Evolutionary conservation across 257 asterid genomes (phyloP).

Genomic region (Hygrophila difformis): DNA sequence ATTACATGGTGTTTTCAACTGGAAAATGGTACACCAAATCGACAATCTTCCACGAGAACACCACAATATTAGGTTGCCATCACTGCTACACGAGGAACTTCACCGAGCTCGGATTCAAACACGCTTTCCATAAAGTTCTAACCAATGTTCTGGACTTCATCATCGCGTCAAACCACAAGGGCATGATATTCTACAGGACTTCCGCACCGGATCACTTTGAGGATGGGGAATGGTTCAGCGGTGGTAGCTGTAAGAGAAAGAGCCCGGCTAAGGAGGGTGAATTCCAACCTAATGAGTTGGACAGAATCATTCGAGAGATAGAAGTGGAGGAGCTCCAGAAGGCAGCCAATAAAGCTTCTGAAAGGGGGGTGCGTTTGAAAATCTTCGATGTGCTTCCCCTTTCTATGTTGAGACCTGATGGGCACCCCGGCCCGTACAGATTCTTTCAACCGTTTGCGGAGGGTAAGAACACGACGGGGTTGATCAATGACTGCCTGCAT

Average conservation of each 20-base stretch:
- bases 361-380: slow-evolving; percentile 40
- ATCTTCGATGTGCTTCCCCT: slow-evolving; percentile 49
- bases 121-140: slow-evolving; percentile 50
- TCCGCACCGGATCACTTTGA: slow-evolving; percentile 67
- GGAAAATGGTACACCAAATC: slow-evolving; percentile 70
- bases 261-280: slow-evolving; percentile 52
- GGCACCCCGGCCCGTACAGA: slow-evolving; percentile 79
- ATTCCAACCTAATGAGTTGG: slow-evolving; percentile 29
- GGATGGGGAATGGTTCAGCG: slow-evolving; percentile 61
- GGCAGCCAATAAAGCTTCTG: slow-evolving; percentile 30
- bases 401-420: slow-evolving; percentile 72
- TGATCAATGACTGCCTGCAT: slow-evolving; percentile 65
- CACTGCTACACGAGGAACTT: slow-evolving; percentile 48
- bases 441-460: slow-evolving; percentile 46
- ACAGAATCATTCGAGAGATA: slow-evolving; percentile 29
- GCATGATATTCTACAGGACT: slow-evolving; percentile 47
- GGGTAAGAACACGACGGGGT: slow-evolving; percentile 24
- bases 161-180: slow-evolving; percentile 38
- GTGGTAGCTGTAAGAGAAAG: slow-evolving; percentile 54
- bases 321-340: slow-evolving; percentile 46
- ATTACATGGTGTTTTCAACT: slow-evolving; percentile 47
- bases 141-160: slow-evolving; percentile 38
- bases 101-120: slow-evolving; percentile 46
- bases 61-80: slow-evolving; percentile 51
- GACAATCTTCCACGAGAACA: slow-evolving; percentile 52